Percentiles rank a stretch among this genome's conserved stretches.
These are phyloP conservation scores for Eimeria zaria DNA, from an alignment of 169 alveolate species.

Conservation along the genomic window DNA sequence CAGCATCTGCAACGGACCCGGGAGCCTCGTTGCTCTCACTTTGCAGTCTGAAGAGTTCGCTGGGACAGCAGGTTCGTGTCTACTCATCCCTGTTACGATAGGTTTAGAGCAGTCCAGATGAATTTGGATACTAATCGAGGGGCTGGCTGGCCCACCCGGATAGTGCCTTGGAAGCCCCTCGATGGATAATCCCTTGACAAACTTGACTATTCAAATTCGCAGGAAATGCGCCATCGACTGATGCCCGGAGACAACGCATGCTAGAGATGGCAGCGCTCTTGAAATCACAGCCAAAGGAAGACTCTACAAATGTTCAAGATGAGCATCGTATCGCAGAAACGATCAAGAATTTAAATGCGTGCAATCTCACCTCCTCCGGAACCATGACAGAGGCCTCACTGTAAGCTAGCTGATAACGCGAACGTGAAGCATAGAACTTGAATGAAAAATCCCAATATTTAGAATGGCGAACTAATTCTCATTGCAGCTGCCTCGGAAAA, in stretches of 20 bases:
- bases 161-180: neutral
- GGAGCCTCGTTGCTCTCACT: slow-evolving; percentile 14
- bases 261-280: slow-evolving; percentile 33
- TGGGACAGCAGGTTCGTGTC: slow-evolving; percentile 13
- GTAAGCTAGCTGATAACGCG: slow-evolving; percentile 4
- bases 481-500: neutral
- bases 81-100: neutral
- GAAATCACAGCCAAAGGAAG: slow-evolving; percentile 60
- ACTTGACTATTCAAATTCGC: neutral
- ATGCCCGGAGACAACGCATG: slow-evolving; percentile 56
- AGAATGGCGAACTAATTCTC: neutral
- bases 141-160: neutral
- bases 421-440: neutral
- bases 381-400: slow-evolving; percentile 43
- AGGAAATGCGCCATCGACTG: slow-evolving; percentile 37
- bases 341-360: slow-evolving; percentile 30
- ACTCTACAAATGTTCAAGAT: slow-evolving; percentile 20
- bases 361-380: slow-evolving; percentile 48
- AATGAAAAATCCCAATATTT: neutral
- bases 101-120: neutral
- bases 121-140: too few relatives aligned
- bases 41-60: slow-evolving; percentile 33
- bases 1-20: slow-evolving; percentile 23
- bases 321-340: slow-evolving; percentile 53
- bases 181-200: neutral